phyloP scores from a whole-genome alignment of 2,329 filamentous ascomycete species.

The Alternaria infectoria region DNA sequence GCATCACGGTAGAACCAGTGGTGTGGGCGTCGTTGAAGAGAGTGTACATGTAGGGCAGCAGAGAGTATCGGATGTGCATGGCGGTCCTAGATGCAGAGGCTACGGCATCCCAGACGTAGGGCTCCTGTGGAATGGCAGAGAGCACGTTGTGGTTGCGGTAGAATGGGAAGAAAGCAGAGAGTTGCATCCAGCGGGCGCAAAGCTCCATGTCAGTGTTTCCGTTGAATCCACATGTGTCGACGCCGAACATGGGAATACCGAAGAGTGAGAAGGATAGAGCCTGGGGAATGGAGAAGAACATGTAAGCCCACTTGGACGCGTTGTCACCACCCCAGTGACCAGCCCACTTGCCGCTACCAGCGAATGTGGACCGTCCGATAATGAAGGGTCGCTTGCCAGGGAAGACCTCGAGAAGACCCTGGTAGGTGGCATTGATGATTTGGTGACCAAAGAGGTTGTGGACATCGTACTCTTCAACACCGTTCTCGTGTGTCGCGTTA shows the following conservation, averaged over 20 bases:
- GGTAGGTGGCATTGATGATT: slow-evolving; percentile 78
- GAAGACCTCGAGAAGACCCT: slow-evolving; percentile 68
- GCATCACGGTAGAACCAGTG: slow-evolving; percentile 72
- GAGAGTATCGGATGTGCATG: slow-evolving; percentile 72
- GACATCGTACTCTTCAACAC: slow-evolving; percentile 77
- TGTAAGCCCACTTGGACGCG: slow-evolving; percentile 71
- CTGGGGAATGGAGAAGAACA: slow-evolving; percentile 79
- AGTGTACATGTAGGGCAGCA: slow-evolving; percentile 80
- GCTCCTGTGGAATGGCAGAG: slow-evolving; percentile 69
- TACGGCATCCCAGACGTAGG: slow-evolving; percentile 72
- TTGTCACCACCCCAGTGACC: slow-evolving; percentile 85
- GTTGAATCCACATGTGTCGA: slow-evolving; percentile 68
- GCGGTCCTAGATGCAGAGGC: slow-evolving; percentile 68
- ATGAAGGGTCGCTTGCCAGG: slow-evolving; percentile 79
- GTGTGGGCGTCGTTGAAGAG: slow-evolving; percentile 71
- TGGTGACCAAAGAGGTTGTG: slow-evolving; percentile 76
- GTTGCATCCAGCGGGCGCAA: slow-evolving; percentile 76
- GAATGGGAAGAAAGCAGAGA: slow-evolving; percentile 77
- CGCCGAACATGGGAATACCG: slow-evolving; percentile 77
- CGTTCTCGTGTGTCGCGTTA: slow-evolving; percentile 78
- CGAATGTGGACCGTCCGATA: slow-evolving; percentile 81
- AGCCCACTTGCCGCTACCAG: slow-evolving; percentile 75
- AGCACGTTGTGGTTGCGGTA: slow-evolving; percentile 78
- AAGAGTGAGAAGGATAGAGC: slow-evolving; percentile 77
- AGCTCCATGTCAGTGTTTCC: slow-evolving; percentile 72